Evolutionary conservation across 805 yeast species (phyloP), one percentile per base, ranked within the genome.

Genomic region (Starmerella sirachaensis): DNA sequence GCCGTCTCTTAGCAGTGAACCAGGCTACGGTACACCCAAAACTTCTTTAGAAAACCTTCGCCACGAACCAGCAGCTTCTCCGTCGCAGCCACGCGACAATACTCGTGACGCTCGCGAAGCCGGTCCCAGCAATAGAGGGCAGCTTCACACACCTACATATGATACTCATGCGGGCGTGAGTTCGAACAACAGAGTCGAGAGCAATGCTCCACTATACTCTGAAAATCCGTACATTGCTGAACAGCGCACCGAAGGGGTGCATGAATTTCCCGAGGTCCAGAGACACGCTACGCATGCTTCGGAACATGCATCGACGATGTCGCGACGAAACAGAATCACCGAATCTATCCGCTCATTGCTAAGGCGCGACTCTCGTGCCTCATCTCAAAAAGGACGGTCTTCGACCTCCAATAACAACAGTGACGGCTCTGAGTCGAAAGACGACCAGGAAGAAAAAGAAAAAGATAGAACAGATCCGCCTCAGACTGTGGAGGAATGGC

Each of bases 401-500:
- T 19, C 29, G 22, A 27, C 24, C 13, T 20, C 12, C 16, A 34
- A 31, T 9, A 19, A 22, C 8, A 33, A 34, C 5, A 29, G 35
- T 14, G 31, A 28, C 12, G 21, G n/a, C 21, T 29, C 22, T 11
- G 33, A 22, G 16, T 12, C 11, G 4, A 19, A 31, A 4, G 39
- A 29, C 8, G 33, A 20, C 18, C 4, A 35, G 13, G 19, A 35
- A 10, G 35, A 35, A 18, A 14, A 19, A 8, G 31, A 26, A 14
- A 17, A 27, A 14, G 21, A n/a, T n/a, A n/a, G n/a, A n/a, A n/a
- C n/a, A n/a, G n/a, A 26, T 3, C 12, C 11, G 2, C 37, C 20
- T 7, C 37, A 37, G 20, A 21, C 34, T 5, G 33, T 37, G 5
- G 51, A 40, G 29, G 42, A 40, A 14, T n/a, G 27, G 5, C 38